Evolutionary conservation across 139 green algal species (phyloP), one percentile per base, ranked within the genome.

Genomic region (Chlorella sp.): DNA sequence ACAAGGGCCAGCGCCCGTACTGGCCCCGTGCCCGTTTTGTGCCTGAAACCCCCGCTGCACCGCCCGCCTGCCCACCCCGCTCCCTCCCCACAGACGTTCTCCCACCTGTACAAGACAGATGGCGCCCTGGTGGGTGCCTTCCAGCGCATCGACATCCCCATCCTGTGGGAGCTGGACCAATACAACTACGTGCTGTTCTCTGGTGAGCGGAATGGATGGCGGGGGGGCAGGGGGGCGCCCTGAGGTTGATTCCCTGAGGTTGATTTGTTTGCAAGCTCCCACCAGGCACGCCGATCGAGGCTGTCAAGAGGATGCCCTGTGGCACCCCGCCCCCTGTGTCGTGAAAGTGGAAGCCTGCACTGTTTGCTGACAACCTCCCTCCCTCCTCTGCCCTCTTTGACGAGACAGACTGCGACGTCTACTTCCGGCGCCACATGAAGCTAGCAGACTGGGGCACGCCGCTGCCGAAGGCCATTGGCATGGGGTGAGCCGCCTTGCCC

Each of bases 101-200:
- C 68, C 11, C 84, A 80, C 68, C 84, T 88, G 84, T 88, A 81
- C 32, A 66, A 40, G 34, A 88, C 42, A 22, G 42, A 53, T 68
- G 84, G 84, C 28, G 36, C 66, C 39, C 32, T 88, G 16, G 68
- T 88, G 39, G 84, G 68, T 68, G 77, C 84, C 18, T 88, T 88
- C 84, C 84, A 69, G 84, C 84, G 84, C 84, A 88, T 88, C 66
- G 84, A 88, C 84, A 88, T 88, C 68, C 84, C 84, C 39, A 81
- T 69, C 3, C 66, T 88, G 39, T 39, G 39, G 9, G 64, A 88
- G 28, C 80, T 88, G 37, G 68, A 88, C 84, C 84, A 88, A 68
- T 88, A 88, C 84, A 80, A 88, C 39, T 88, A 81, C 39, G 84
- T 88, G 39, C 39, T 88, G 39, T 88, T 88, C 39, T 81, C 84